Evolutionary conservation across 768 basidiomycete genomes (phyloP), one percentile per base, ranked within the genome.

Genomic region (Termitomyces heimii): DNA sequence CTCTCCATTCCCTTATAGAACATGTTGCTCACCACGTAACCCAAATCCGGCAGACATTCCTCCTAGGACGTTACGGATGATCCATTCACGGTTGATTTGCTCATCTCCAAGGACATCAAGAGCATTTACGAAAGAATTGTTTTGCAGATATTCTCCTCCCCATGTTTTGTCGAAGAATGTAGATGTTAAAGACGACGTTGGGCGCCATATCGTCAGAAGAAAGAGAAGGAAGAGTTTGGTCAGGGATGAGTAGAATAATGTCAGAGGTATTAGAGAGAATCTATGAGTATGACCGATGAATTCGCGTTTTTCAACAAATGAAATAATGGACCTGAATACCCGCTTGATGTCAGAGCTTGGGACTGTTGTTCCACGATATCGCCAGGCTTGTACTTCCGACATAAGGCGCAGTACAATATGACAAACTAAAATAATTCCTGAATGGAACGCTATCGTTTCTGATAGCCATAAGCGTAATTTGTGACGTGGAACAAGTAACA

Each of bases 1-100:
- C 35, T 32, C 20, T 31, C 29, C 28, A 14, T 46, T 9, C 5
- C 9, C 13, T 24, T 5, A 7, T 24, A 9, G 54, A 16, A 35
- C 6, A 9, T 47, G 46, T 28, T 32, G 66, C 75, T 43, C 63
- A 92, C 91, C 88, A 65, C 91, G 82, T 53, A 94, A 69, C 0
- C 90, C 92, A 67, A 93, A 94, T 1, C 92, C 92, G 32, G 91
- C 87, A 12, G 90, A 86, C 83, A 94, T 86, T 0, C 92, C 92
- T 12, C 92, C 92, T 2, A 94, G 74, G 10, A 92, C 75, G 62
- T 94, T 93, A 26, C 92, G 78, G 4, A 93, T 83, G 6, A 92
- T 74, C 92, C 92, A 94, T 65, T 88, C 89, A 7, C 88, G 81
- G 67, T 93, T 89, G 1, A 93, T 70, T 31, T 80, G 82, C 60